Conservation (phyloP, 2,329 filamentous ascomycete species). For the Aureobasidium sp. region DNA sequence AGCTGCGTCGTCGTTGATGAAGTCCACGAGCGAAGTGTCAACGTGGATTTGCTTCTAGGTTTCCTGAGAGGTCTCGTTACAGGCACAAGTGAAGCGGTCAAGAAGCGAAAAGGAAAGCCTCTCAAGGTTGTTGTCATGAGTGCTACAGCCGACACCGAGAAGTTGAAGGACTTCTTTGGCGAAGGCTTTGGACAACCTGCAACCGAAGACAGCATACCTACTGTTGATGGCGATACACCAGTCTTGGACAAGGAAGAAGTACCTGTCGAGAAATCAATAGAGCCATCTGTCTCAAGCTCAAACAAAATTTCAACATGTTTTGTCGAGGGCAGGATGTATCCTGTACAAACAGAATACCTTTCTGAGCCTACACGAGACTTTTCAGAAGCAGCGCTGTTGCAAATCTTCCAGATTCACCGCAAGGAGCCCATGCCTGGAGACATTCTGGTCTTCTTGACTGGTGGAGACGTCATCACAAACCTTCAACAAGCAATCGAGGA, state of each 20-base stretch:
- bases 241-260: neutral
- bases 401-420: slow-evolving; percentile 76
- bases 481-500: slow-evolving; percentile 74
- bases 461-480: slow-evolving; percentile 84
- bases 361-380: slow-evolving; percentile 68
- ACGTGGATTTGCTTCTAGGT: slow-evolving; percentile 83
- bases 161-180: slow-evolving; percentile 67
- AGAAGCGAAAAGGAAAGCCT: slow-evolving; percentile 59
- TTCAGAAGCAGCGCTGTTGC: slow-evolving; percentile 69
- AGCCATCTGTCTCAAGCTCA: neutral
- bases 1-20: slow-evolving; percentile 90
- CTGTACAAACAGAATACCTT: slow-evolving; percentile 70
- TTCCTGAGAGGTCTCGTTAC: slow-evolving; percentile 73
- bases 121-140: slow-evolving; percentile 95
- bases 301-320: slow-evolving; percentile 45
- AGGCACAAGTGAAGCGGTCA: slow-evolving; percentile 48
- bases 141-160: slow-evolving; percentile 83
- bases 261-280: neutral
- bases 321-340: slow-evolving; percentile 80
- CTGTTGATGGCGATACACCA: neutral
- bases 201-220: neutral
- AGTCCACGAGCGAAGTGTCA: slow-evolving; percentile 90
- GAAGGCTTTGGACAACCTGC: slow-evolving; percentile 14
- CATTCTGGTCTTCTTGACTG: slow-evolving; percentile 83
- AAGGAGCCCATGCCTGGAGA: slow-evolving; percentile 90